Evolutionary conservation across 768 basidiomycete genomes (phyloP).

Genomic region (Nidularia sp.): DNA sequence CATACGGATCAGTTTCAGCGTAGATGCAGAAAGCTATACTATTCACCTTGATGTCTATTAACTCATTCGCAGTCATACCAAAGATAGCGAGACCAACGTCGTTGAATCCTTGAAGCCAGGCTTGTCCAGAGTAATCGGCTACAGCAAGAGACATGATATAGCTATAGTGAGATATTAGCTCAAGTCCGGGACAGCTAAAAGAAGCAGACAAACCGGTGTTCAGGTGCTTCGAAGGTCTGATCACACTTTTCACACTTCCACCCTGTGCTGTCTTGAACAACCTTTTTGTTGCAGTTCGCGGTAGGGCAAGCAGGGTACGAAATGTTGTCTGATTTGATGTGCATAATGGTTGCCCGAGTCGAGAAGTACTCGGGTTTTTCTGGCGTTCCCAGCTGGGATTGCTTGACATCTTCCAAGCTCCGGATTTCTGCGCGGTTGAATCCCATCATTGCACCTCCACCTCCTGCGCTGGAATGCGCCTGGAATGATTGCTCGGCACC

Average conservation of each 20-base stretch:
- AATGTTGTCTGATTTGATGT: slow-evolving; percentile 79
- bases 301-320: slow-evolving; percentile 87
- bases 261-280: slow-evolving; percentile 57
- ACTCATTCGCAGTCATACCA: slow-evolving; percentile 73
- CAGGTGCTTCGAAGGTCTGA: slow-evolving; percentile 61
- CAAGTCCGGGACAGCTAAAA: neutral
- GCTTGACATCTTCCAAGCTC: slow-evolving; percentile 74
- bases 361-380: slow-evolving; percentile 83
- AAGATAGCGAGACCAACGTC: slow-evolving; percentile 80
- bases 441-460: slow-evolving; percentile 27
- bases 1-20: too few species aligned
- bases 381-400: slow-evolving; percentile 65
- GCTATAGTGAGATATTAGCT: slow-evolving; percentile 23
- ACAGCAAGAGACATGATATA: slow-evolving; percentile 84
- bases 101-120: slow-evolving; percentile 95
- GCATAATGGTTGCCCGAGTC: slow-evolving; percentile 78
- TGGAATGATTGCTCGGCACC: slow-evolving; percentile 68
- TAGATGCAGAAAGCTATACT: neutral
- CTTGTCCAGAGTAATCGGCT: slow-evolving; percentile 85
- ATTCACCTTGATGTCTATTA: slow-evolving; percentile 67
- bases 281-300: slow-evolving; percentile 86
- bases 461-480: slow-evolving; percentile 53
- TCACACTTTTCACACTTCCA: slow-evolving; percentile 97
- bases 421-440: slow-evolving; percentile 75
- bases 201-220: slow-evolving; percentile 64